Conservation (phyloP, 805 yeast species). For the Huiozyma naganishii region DNA sequence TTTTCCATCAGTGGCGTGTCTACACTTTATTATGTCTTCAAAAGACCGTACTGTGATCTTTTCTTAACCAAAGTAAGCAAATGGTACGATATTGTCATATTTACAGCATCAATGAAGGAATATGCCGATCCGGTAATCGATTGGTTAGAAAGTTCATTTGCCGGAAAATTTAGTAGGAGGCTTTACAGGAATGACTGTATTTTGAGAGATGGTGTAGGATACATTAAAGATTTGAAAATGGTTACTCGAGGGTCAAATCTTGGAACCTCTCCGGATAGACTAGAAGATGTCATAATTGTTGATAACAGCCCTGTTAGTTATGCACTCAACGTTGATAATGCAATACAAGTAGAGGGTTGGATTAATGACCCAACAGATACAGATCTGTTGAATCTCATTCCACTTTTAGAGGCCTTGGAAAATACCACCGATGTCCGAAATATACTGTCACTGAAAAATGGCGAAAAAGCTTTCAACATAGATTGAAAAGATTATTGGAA, state of each 20-base stretch:
- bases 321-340: slow-evolving; percentile 74
- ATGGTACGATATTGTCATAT: slow-evolving; percentile 84
- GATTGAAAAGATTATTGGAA: background rate
- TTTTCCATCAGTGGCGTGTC: slow-evolving; percentile 49
- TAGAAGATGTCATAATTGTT: slow-evolving; percentile 54
- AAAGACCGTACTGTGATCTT: slow-evolving; percentile 83
- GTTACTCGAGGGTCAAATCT: slow-evolving; percentile 1
- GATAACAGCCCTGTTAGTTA: slow-evolving; percentile 93
- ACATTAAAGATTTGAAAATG: slow-evolving; percentile 56
- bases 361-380: slow-evolving; percentile 89
- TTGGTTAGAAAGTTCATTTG: slow-evolving; percentile 63
- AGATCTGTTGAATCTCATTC: slow-evolving; percentile 71
- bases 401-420: slow-evolving; percentile 49
- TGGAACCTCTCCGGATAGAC: slow-evolving; percentile 19
- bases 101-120: slow-evolving; percentile 89
- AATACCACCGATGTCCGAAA: slow-evolving; percentile 77
- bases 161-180: slow-evolving; percentile 42
- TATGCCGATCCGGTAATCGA: slow-evolving; percentile 97
- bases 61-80: slow-evolving; percentile 66
- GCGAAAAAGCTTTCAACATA: slow-evolving; percentile 28
- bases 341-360: slow-evolving; percentile 95
- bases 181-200: slow-evolving; percentile 76
- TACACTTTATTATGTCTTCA: slow-evolving; percentile 79
- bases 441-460: slow-evolving; percentile 61
- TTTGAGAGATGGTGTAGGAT: slow-evolving; percentile 68